phyloP scores from a whole-genome alignment of 306 rosid genomes.

The Inga oerstediana region DNA sequence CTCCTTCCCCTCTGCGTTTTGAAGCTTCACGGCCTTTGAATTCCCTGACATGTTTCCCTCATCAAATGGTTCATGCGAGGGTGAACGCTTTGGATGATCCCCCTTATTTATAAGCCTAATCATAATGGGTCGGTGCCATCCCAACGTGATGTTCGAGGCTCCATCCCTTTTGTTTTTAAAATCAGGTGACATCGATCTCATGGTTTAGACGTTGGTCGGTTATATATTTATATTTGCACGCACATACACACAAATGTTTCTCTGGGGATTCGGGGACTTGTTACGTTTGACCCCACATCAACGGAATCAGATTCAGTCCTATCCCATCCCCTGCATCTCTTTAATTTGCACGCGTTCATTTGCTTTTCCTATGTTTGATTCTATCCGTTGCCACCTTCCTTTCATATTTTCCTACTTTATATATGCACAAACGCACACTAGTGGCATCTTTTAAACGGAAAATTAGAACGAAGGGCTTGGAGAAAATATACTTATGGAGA shows the following conservation, averaged over 20 bases:
- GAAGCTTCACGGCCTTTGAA: conserved; percentile 20
- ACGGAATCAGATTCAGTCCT: neutral
- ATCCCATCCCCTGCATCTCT: neutral
- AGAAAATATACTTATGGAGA: no score
- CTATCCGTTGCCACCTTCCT: neutral
- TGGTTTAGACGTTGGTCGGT: neutral
- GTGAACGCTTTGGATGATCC: neutral
- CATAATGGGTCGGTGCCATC: neutral
- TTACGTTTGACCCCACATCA: neutral
- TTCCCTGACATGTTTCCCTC: conserved; percentile 29
- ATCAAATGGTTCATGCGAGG: neutral
- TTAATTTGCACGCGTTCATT: neutral
- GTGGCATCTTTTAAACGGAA: no score
- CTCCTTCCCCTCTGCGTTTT: neutral
- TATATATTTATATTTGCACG: neutral
- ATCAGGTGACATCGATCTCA: neutral
- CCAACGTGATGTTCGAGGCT: neutral
- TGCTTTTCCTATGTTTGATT: neutral
- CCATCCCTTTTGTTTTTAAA: neutral
- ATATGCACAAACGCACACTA: no score
- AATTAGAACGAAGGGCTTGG: no score
- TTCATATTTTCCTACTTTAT: neutral
- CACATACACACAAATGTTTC: neutral
- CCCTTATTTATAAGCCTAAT: neutral
- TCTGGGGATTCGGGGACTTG: neutral